Conservation (phyloP, 352 stramenopile species). For the Stephanocyclus meneghinianus region DNA sequence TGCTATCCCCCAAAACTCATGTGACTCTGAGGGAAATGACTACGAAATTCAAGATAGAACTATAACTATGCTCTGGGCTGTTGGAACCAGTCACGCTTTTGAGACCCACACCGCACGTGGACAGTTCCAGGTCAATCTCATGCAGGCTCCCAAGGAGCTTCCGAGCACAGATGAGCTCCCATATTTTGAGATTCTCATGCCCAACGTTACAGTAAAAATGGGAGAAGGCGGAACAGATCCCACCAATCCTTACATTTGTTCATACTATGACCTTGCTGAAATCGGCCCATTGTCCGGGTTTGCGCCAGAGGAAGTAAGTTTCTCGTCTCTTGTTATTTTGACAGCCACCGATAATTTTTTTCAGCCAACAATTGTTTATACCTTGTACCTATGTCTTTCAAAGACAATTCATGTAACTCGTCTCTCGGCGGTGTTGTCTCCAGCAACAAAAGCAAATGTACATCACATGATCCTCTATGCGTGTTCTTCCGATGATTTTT, state of each 20-base stretch:
- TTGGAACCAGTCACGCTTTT: conserved; percentile 9
- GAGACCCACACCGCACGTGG: conserved; percentile 7
- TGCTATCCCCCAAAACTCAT: conserved; percentile 13
- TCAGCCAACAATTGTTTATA: neutral
- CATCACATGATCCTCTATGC: conserved; percentile 29
- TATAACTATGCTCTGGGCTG: conserved; percentile 17
- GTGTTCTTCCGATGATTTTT: neutral
- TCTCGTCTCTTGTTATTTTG: neutral
- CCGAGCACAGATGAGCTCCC: neutral
- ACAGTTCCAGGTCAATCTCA: conserved; percentile 12
- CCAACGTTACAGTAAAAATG: conserved; percentile 17
- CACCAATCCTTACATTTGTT: conserved; percentile 27
- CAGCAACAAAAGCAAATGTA: conserved; percentile 2
- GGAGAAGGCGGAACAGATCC: conserved; percentile 17
- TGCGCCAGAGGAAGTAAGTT: conserved; percentile 8
- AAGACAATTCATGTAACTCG: conserved; percentile 13
- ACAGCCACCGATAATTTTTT: neutral
- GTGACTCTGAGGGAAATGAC: conserved; percentile 6
- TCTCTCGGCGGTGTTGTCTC: neutral
- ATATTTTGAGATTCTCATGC: conserved; percentile 20
- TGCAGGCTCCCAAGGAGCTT: neutral
- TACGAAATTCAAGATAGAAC: conserved; percentile 14
- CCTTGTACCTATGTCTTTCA: neutral
- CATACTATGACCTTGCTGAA: conserved; percentile 20
- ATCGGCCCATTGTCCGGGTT: conserved; percentile 1